These are phyloP conservation scores for Tremella mesenterica DNA, from an alignment of 768 basidiomycete species.

Conservation along the genomic window DNA sequence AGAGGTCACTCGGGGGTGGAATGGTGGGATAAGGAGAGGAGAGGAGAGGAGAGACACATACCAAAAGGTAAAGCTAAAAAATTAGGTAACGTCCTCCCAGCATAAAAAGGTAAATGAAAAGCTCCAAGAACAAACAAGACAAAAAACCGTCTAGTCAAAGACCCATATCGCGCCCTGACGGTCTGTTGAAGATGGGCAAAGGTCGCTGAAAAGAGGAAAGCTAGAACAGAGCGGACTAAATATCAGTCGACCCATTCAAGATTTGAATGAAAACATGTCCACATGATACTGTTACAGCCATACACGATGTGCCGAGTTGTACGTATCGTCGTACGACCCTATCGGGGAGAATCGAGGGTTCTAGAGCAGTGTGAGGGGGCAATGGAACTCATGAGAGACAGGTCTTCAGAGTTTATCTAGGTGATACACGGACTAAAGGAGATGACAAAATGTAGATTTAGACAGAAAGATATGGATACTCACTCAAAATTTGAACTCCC, in stretches of 20 bases:
- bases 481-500: constrained; percentile 64
- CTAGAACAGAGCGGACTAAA: constrained; percentile 66
- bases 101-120: constrained; percentile 90
- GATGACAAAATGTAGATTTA: not conserved
- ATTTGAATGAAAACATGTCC: too few relatives aligned
- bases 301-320: too few relatives aligned
- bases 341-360: not conserved
- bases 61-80: constrained; percentile 80
- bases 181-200: constrained; percentile 60
- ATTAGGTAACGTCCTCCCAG: constrained; percentile 86
- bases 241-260: not conserved
- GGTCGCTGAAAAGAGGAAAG: constrained; percentile 56
- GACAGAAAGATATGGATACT: too few relatives aligned
- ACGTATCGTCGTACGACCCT: too few relatives aligned
- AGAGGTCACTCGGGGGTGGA: too few relatives aligned
- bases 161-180: constrained; percentile 59
- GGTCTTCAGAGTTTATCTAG: too few relatives aligned
- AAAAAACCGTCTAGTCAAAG: constrained; percentile 50
- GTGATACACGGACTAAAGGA: too few relatives aligned
- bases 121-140: constrained; percentile 65
- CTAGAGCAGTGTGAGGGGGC: not conserved
- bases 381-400: too few relatives aligned
- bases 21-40: too few relatives aligned
- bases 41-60: too few relatives aligned
- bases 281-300: too few relatives aligned